Percentiles rank a stretch among this genome's conserved stretches.
These are phyloP conservation scores for Blumeria hordei DNA, from an alignment of 2,329 filamentous ascomycete species.

Conservation along the genomic window DNA sequence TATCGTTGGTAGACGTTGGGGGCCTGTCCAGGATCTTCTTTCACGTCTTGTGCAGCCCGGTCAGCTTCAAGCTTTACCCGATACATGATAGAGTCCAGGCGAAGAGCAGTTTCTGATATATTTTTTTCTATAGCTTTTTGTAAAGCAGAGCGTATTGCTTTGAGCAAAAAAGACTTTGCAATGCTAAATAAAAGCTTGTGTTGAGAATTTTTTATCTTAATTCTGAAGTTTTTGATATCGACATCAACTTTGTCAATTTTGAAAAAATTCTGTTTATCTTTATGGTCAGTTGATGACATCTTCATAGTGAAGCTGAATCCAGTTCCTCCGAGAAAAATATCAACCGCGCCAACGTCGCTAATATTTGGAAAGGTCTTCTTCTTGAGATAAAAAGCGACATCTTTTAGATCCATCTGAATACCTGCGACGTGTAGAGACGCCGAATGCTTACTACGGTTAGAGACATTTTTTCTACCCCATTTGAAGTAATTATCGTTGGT, in stretches of 20 bases:
- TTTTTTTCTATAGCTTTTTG: slow-evolving; percentile 76
- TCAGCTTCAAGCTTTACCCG: slow-evolving; percentile 67
- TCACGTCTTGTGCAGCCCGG: slow-evolving; percentile 37
- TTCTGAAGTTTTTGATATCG: slow-evolving; percentile 45
- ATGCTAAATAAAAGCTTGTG: slow-evolving; percentile 77
- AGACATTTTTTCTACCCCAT: slow-evolving; percentile 73
- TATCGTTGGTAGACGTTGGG: slow-evolving; percentile 79
- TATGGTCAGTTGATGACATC: slow-evolving; percentile 55
- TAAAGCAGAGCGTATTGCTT: slow-evolving; percentile 58
- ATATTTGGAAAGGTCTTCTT: slow-evolving; percentile 72
- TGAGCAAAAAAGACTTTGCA: slow-evolving; percentile 71
- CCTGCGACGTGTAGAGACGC: slow-evolving; percentile 69
- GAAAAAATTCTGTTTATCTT: slow-evolving; percentile 65
- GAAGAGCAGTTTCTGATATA: slow-evolving; percentile 59
- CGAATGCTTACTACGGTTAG: slow-evolving; percentile 57
- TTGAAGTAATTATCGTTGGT: slow-evolving; percentile 84
- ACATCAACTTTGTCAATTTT: slow-evolving; percentile 72
- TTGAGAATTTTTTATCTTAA: slow-evolving; percentile 85
- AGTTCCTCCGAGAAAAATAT: slow-evolving; percentile 66
- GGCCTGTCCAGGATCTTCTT: slow-evolving; percentile 44
- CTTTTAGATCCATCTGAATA: slow-evolving; percentile 74
- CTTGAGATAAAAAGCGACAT: slow-evolving; percentile 88
- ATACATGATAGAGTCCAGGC: slow-evolving; percentile 49
- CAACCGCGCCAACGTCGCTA: slow-evolving; percentile 68
- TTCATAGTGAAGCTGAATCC: slow-evolving; percentile 85